Evolutionary conservation across 1,284 basidiomycete genomes (phyloP).

Genomic region (Paramarasmius palmivorus): DNA sequence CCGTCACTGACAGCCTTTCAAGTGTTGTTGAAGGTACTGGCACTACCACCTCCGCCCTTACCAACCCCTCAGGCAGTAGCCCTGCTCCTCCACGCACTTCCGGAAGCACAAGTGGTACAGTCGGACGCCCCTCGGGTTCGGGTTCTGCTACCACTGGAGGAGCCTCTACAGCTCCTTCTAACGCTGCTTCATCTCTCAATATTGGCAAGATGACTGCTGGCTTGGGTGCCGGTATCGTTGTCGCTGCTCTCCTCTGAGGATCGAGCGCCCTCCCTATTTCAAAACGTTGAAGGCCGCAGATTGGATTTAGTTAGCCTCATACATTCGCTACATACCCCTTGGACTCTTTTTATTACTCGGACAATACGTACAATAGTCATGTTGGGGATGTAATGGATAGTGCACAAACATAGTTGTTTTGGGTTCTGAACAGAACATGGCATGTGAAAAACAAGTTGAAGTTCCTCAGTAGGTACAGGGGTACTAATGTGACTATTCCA

Average conservation of each 20-base stretch:
- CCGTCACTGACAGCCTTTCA: neutral
- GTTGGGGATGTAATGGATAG: no score
- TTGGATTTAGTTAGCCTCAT: no score
- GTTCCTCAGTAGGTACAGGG: no score
- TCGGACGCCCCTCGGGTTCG: neutral
- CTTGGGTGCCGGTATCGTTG: constrained; percentile 3
- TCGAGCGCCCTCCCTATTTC: no score
- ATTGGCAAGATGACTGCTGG: neutral
- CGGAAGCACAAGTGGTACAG: neutral
- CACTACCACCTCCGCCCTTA: neutral
- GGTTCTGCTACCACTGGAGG: neutral
- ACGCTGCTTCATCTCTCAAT: neutral
- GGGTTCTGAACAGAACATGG: neutral
- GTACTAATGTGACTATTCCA: no score
- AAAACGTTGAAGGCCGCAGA: no score
- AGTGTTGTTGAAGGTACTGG: neutral
- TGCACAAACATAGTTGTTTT: neutral
- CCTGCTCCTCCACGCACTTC: neutral
- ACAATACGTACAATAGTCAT: no score
- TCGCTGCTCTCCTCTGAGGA: neutral
- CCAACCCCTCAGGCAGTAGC: no score
- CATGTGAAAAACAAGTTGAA: no score
- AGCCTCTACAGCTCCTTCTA: neutral
- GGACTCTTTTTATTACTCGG: no score
- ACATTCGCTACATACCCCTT: no score